Conservation (phyloP, 257 asterid species). For the Coffea canephora region DNA sequence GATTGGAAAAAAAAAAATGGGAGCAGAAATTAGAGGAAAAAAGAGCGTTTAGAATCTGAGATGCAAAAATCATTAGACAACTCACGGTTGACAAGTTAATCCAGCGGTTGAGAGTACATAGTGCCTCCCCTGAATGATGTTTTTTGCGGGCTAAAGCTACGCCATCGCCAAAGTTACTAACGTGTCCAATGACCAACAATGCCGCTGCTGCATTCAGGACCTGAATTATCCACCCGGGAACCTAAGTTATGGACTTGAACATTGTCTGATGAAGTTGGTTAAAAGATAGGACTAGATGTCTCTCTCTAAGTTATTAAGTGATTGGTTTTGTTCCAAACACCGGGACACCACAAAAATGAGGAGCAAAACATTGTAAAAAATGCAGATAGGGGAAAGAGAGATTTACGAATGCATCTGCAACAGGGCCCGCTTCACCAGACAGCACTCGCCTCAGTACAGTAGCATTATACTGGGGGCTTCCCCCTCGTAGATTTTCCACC, state of each 20-base stretch:
- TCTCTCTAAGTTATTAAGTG: background rate
- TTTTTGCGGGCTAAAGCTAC: constrained; percentile 63
- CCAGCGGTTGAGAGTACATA: constrained; percentile 63
- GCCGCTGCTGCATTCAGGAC: constrained; percentile 91
- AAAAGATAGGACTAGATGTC: background rate
- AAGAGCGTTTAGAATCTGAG: background rate
- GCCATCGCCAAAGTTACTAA: constrained; percentile 60
- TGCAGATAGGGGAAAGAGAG: background rate
- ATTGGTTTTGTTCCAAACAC: background rate
- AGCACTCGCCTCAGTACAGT: constrained; percentile 50
- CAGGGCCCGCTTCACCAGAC: constrained; percentile 63
- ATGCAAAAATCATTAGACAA: background rate
- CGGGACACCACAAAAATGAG: background rate
- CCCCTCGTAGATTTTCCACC: constrained; percentile 53
- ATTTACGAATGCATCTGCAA: constrained; percentile 79
- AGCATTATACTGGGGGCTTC: constrained; percentile 65
- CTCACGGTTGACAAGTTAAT: constrained; percentile 64
- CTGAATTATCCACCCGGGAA: constrained; percentile 30
- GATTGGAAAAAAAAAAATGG: no score
- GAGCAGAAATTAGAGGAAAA: background rate
- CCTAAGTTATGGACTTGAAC: background rate
- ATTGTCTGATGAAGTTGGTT: background rate
- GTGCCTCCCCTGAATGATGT: constrained; percentile 66
- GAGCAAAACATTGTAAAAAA: background rate
- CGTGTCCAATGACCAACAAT: constrained; percentile 69